These are phyloP conservation scores for Erigeron canadensis DNA, from an alignment of 129 eudicot species.

Conservation along the genomic window DNA sequence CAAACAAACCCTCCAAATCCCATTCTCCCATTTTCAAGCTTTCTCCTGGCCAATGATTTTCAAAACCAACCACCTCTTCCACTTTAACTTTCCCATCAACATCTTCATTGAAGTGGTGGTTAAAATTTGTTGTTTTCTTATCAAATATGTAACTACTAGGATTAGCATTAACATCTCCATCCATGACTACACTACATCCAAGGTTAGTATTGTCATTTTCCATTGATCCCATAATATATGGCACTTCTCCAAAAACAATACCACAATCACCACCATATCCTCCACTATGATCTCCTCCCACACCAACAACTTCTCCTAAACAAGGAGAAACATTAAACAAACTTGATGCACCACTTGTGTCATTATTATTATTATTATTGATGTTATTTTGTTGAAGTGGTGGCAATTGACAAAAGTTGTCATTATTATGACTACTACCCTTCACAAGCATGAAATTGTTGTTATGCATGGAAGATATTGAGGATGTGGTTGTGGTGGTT, in stretches of 20 bases:
- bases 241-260: slow-evolving; percentile 31
- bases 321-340: slow-evolving; percentile 34
- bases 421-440: slow-evolving; percentile 4
- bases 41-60: slow-evolving; percentile 64
- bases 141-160: slow-evolving; percentile 38
- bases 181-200: slow-evolving; percentile 31
- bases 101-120: slow-evolving; percentile 29
- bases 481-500: slow-evolving; percentile 46
- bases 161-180: slow-evolving; percentile 15
- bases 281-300: slow-evolving; percentile 14
- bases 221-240: slow-evolving; percentile 49
- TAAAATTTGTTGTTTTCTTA: slow-evolving; percentile 34
- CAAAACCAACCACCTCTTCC: slow-evolving; percentile 60
- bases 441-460: slow-evolving; percentile 24
- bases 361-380: not conserved
- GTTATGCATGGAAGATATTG: slow-evolving; percentile 44
- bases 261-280: slow-evolving; percentile 47
- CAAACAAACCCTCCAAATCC: slow-evolving; percentile 89
- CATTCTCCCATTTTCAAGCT: slow-evolving; percentile 70
- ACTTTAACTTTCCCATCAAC: slow-evolving; percentile 45
- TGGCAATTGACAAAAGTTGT: slow-evolving; percentile 49
- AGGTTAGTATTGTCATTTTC: slow-evolving; percentile 51
- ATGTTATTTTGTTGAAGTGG: slow-evolving; percentile 28
- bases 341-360: slow-evolving; percentile 18
- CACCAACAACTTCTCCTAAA: slow-evolving; percentile 28